Evolutionary conservation across 2,329 filamentous ascomycete genomes (phyloP).

Genomic region (Ambrosiella cleistominuta): DNA sequence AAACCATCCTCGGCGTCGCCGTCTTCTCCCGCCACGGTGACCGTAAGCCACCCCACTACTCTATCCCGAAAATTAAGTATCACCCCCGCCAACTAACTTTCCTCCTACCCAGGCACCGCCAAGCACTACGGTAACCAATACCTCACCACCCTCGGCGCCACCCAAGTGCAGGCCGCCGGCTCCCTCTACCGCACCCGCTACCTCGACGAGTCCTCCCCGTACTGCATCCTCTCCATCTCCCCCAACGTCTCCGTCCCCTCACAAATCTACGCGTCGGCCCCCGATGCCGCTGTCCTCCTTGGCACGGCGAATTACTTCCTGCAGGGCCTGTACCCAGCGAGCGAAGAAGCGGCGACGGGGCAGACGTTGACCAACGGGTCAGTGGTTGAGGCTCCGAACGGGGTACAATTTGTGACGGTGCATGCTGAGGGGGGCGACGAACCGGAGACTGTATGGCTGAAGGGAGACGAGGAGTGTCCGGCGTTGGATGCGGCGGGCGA

Average conservation of each 20-base stretch:
- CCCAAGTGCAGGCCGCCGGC: slow-evolving; percentile 20
- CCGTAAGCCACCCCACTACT: slow-evolving; percentile 16
- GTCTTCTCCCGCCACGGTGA: slow-evolving; percentile 22
- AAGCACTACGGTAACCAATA: slow-evolving; percentile 21
- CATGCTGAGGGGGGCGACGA: slow-evolving; percentile 19
- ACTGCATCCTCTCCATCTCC: slow-evolving; percentile 20
- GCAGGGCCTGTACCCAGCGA: slow-evolving; percentile 21
- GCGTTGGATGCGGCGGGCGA: slow-evolving; percentile 17
- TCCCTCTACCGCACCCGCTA: slow-evolving; percentile 15
- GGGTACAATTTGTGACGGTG: slow-evolving; percentile 20
- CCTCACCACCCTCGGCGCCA: slow-evolving; percentile 21
- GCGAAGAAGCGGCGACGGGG: slow-evolving; percentile 17
- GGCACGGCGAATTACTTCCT: slow-evolving; percentile 22
- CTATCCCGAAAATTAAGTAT: neutral
- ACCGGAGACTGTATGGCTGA: slow-evolving; percentile 23
- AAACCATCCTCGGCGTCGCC: slow-evolving; percentile 20
- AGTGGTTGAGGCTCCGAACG: slow-evolving; percentile 17
- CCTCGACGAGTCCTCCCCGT: slow-evolving; percentile 15
- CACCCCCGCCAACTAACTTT: neutral
- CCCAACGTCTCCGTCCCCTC: slow-evolving; percentile 19
- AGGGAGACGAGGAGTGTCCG: slow-evolving; percentile 21
- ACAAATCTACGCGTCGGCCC: slow-evolving; percentile 20
- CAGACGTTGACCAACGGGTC: slow-evolving; percentile 20
- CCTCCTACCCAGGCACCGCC: slow-evolving; percentile 17
- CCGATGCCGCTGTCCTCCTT: slow-evolving; percentile 20